Base-by-base conservation (phyloP, 2,329 filamentous ascomycete species). In the Epichloe elymi region DNA sequence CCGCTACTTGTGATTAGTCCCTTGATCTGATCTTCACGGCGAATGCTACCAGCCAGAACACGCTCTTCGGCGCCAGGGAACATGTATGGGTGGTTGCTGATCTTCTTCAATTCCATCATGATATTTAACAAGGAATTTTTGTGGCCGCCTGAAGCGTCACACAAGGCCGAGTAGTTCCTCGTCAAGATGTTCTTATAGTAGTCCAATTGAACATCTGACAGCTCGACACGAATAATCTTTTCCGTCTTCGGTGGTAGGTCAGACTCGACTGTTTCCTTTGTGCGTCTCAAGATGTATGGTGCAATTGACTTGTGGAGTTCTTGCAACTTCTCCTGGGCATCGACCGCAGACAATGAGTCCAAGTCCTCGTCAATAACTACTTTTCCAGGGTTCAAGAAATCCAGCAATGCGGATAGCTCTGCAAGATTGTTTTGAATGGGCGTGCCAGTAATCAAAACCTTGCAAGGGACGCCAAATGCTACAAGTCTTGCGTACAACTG, bases 61-160 rank as follows among this genome's bases (percentile, higher is more conserved):
- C 86, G 87, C 52, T 95, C 87, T 64, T 98, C 93, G 2, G 89
- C 91, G 55, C 89, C 90, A 2, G 87, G 85, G 60, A 98, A 97
- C 84, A 98, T 94, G 70, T 96, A 95, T 1, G 93, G 91, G 63
- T 98, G 93, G 62, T 98, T 98, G 70, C 91, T 97, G 65, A 93
- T 89, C 69, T 98, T 98, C 74, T 98, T 98, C 61, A 98, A 69
- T 67, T 98, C 93, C 93, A 98, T 98, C 81, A 98, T 96, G 65
- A 98, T 93, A 68, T 98, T 98, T 56, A 98, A 73, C 14, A 98
- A 72, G 0, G 91, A 97, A 58, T 95, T 91, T 68, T 95, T 97
- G 66, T 94, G 88, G 5, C 91, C 93, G 54, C 82, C 88, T 43
- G 85, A 83, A 44, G 89, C 91, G 62, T 95, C 87, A 60, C 94